Evolutionary conservation across 1,284 basidiomycete genomes (phyloP), one percentile per base, ranked within the genome.

Genomic region (Neotropicomus parvogracilis): DNA sequence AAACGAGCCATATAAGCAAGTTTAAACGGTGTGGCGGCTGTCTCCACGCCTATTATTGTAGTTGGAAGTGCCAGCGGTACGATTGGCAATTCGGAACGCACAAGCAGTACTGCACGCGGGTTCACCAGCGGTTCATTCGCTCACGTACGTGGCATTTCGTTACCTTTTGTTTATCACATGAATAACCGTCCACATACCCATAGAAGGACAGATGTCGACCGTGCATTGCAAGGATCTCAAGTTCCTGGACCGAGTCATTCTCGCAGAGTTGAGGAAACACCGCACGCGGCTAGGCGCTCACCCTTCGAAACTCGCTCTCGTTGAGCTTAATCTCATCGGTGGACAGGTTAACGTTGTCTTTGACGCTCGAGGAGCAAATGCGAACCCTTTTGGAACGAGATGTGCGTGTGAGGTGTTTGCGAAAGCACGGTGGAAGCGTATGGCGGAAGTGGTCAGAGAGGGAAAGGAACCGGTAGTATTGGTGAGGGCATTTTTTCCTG

Each of bases 401-500:
- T 65, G 62, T 19, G 38, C 13, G 8, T 63, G 62, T 13, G 64
- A 63, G 38, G 34, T 44, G 28, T 58, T 54, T 31, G 46, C 59
- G 8, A 51, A 62, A 14, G 44, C 43, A 16, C 58, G 54, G 17
- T 65, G 63, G 64, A 62, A 59, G 38, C 51, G 38, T 26, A 54
- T 64, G 40, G 46, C 46, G 7, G 59, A 60, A 24, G 46, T 24
- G 24, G 52, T 60, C 5, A 51, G 28, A 36, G 53, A 54, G 20
- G 49, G 53, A 10, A 47, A 47, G 26, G 44, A 24, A 27, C 49
- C 52, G 17, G 45, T 49, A 35, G 46, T 67, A 3, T 41, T 67
- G 17, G 62, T 65, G 6, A 59, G 63, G 40, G 61, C 50, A 6
- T 63, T 62, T 40, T 54, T 67, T 27, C 50, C 64, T 0, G 64